phyloP scores from a whole-genome alignment of 345 rosid genomes.

The Anacardium occidentale region DNA sequence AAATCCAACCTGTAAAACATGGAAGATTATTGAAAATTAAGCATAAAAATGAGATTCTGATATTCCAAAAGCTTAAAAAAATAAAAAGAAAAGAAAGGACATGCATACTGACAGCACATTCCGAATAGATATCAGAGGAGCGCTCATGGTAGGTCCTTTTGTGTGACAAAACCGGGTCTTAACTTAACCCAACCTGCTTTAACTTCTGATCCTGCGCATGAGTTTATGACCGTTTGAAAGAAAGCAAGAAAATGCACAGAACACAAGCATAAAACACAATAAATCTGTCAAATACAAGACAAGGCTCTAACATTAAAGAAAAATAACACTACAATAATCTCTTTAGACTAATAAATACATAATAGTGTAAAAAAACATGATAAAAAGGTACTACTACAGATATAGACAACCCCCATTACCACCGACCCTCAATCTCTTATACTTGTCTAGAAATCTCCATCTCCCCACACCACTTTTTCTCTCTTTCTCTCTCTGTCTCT shows the following conservation, averaged over 20 bases:
- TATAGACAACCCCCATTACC: slow-evolving; percentile 15
- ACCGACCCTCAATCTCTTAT: slow-evolving; percentile 28
- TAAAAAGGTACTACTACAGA: background rate
- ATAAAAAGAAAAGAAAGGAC: background rate
- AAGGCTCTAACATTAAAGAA: background rate
- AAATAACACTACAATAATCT: background rate
- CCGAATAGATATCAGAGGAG: background rate
- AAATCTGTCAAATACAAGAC: background rate
- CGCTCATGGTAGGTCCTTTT: background rate
- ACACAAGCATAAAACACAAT: too few relatives aligned
- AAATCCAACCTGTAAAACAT: background rate
- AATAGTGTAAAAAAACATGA: too few relatives aligned
- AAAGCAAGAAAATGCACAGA: too few relatives aligned
- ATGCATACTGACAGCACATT: background rate
- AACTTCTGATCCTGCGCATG: slow-evolving; percentile 17
- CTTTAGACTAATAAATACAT: background rate
- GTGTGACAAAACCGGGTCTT: background rate
- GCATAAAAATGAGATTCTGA: slow-evolving; percentile 4
- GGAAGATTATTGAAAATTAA: background rate
- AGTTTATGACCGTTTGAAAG: slow-evolving; percentile 38
- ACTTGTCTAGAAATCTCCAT: slow-evolving; percentile 30
- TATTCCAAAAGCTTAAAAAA: background rate
- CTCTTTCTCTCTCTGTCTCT: background rate
- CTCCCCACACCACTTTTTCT: background rate
- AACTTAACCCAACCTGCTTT: slow-evolving; percentile 7